phyloP scores from a whole-genome alignment of 495 filamentous ascomycete genomes.

The Podospora conica region DNA sequence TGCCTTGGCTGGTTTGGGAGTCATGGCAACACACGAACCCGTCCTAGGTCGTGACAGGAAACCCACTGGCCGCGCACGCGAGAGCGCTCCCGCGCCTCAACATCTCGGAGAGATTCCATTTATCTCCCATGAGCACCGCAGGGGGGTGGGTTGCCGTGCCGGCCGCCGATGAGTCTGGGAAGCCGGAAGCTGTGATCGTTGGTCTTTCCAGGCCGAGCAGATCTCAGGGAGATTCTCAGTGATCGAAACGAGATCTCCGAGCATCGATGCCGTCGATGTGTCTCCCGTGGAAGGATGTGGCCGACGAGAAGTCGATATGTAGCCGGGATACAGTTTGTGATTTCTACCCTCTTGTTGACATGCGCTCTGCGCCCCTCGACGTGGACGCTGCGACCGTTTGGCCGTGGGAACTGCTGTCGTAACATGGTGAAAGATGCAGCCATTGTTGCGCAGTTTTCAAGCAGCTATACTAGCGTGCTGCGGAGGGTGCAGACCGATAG shows the following conservation, averaged over 20 bases:
- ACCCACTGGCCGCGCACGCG: constrained; percentile 2
- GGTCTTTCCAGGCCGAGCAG: constrained; percentile 9
- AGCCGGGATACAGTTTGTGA: not conserved
- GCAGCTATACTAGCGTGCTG: not conserved
- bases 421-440: not conserved
- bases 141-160: constrained; percentile 1
- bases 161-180: not conserved
- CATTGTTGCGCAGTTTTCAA: not conserved
- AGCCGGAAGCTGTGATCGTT: constrained; percentile 6
- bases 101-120: not conserved
- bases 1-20: constrained; percentile 21
- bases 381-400: not conserved
- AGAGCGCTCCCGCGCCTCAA: not conserved
- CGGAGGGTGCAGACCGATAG: not conserved
- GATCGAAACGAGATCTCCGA: constrained; percentile 11
- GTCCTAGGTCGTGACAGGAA: not conserved
- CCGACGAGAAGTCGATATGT: not conserved
- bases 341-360: not conserved
- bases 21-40: constrained; percentile 1
- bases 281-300: constrained; percentile 13
- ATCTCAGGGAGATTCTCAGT: constrained; percentile 5
- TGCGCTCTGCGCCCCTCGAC: not conserved
- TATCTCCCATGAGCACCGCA: constrained; percentile 5
- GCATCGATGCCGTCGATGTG: constrained; percentile 20
- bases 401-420: not conserved